Conservation (phyloP, 345 rosid species). For the Linum trigynum region DNA sequence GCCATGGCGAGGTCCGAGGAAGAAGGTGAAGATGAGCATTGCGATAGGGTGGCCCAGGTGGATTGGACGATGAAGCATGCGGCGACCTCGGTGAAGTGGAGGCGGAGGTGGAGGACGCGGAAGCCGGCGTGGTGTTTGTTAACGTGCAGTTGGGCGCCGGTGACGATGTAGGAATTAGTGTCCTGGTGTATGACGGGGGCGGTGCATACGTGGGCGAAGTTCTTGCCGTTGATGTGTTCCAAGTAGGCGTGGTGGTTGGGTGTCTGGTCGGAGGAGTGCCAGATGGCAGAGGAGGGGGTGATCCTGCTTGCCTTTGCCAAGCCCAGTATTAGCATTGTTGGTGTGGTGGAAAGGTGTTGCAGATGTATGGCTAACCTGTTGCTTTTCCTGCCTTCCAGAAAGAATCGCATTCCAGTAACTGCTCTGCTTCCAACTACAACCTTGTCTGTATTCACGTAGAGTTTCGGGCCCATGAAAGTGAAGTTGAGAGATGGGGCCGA, state of each 20-base stretch:
- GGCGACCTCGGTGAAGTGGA: constrained; percentile 52
- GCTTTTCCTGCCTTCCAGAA: constrained; percentile 86
- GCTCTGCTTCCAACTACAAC: constrained; percentile 49
- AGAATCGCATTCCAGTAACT: constrained; percentile 75
- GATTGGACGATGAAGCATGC: constrained; percentile 34
- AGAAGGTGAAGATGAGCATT: constrained; percentile 29
- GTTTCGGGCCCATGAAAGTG: constrained; percentile 76
- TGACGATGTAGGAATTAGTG: constrained; percentile 52
- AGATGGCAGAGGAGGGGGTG: constrained; percentile 21
- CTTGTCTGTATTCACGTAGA: constrained; percentile 67
- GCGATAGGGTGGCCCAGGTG: constrained; percentile 61
- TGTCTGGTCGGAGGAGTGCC: constrained; percentile 63
- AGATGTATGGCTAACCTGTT: constrained; percentile 75
- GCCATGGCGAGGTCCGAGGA: neutral
- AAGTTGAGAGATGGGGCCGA: constrained; percentile 58
- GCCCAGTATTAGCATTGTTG: constrained; percentile 42
- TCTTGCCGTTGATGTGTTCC: constrained; percentile 50
- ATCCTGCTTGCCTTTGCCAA: constrained; percentile 46
- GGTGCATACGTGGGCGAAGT: constrained; percentile 61
- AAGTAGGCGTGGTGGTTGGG: constrained; percentile 28
- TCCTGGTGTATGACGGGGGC: constrained; percentile 53
- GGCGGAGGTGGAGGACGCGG: constrained; percentile 64
- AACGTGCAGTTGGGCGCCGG: constrained; percentile 78
- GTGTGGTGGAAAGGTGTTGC: constrained; percentile 54
- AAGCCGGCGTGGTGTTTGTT: constrained; percentile 49